Percentiles rank a stretch among this genome's conserved stretches.
These are phyloP conservation scores for Ceriops decandra DNA, from an alignment of 345 rosid genomes.

Conservation along the genomic window DNA sequence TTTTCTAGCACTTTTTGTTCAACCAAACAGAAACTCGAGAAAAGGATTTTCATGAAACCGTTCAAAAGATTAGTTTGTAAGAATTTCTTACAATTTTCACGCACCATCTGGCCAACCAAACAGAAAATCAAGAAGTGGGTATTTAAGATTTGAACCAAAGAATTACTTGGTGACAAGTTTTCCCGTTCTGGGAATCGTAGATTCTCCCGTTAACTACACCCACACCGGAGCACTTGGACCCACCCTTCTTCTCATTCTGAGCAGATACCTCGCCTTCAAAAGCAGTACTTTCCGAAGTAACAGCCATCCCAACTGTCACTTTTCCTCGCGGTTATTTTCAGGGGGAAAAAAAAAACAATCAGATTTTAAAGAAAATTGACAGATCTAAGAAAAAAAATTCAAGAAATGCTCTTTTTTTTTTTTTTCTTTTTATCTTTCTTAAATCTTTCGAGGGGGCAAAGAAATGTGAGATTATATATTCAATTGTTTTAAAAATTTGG, in stretches of 20 bases:
- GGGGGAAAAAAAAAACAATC: neutral
- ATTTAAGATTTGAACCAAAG: neutral
- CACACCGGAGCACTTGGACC: conserved; percentile 42
- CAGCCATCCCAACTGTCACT: conserved; percentile 21
- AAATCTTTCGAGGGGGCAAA: neutral
- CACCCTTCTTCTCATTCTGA: conserved; percentile 19
- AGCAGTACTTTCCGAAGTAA: conserved; percentile 18
- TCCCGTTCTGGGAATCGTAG: conserved; percentile 59
- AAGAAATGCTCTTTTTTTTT: too few relatives aligned
- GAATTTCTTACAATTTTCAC: neutral
- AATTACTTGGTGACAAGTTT: conserved; percentile 71
- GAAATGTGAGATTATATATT: neutral
- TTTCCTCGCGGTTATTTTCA: neutral
- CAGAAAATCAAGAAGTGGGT: neutral
- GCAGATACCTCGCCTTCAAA: conserved; percentile 1
- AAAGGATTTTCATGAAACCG: neutral
- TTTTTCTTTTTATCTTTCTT: too few relatives aligned
- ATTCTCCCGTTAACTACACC: conserved; percentile 45
- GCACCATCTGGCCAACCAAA: neutral
- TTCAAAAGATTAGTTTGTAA: neutral
- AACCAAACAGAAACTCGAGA: too few relatives aligned
- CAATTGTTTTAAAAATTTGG: neutral
- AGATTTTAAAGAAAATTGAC: too few relatives aligned
- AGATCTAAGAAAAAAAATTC: too few relatives aligned
- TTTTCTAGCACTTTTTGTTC: too few relatives aligned